Conservation (phyloP, 768 basidiomycete species). For the Grammothele lineata region DNA sequence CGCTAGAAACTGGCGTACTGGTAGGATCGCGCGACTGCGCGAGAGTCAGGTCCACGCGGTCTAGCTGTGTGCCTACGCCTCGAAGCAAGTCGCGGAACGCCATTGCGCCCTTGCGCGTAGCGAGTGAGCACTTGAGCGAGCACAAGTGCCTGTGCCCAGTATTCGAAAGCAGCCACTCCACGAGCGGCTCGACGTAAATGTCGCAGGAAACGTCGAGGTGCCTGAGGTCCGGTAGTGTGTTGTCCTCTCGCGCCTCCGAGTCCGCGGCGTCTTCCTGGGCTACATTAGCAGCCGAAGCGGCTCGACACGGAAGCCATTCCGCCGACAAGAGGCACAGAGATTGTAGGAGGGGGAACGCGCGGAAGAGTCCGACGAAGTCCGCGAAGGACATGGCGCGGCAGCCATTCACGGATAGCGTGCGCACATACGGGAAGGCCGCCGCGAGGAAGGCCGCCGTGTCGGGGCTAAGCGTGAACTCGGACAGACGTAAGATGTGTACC, state of each 20-base stretch:
- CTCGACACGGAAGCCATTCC: slow-evolving; percentile 10
- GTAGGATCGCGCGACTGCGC: slow-evolving; percentile 17
- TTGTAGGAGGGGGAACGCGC: slow-evolving; percentile 4
- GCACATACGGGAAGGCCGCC: slow-evolving; percentile 4
- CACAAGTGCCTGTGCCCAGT: background rate
- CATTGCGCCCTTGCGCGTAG: slow-evolving; percentile 8
- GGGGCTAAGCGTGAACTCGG: slow-evolving; percentile 7
- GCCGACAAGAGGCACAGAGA: slow-evolving; percentile 12
- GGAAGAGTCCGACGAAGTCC: slow-evolving; percentile 10
- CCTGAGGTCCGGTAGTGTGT: background rate
- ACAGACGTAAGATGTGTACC: slow-evolving; percentile 7
- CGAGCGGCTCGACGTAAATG: slow-evolving; percentile 12
- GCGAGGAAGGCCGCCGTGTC: slow-evolving; percentile 6
- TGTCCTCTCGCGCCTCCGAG: background rate
- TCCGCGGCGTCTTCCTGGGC: background rate
- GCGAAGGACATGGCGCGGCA: slow-evolving; percentile 16
- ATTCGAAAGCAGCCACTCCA: slow-evolving; percentile 13
- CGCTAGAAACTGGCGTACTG: slow-evolving; percentile 11
- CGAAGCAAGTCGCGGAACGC: slow-evolving; percentile 13
- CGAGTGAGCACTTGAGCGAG: slow-evolving; percentile 14
- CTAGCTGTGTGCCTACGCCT: slow-evolving; percentile 11
- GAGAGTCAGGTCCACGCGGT: slow-evolving; percentile 16
- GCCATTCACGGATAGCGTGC: slow-evolving; percentile 6
- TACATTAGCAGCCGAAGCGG: too few species aligned
- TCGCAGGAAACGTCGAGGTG: slow-evolving; percentile 16